Base-by-base conservation (phyloP, 2,329 filamentous ascomycete genomes). In the Colletotrichum tropicale region DNA sequence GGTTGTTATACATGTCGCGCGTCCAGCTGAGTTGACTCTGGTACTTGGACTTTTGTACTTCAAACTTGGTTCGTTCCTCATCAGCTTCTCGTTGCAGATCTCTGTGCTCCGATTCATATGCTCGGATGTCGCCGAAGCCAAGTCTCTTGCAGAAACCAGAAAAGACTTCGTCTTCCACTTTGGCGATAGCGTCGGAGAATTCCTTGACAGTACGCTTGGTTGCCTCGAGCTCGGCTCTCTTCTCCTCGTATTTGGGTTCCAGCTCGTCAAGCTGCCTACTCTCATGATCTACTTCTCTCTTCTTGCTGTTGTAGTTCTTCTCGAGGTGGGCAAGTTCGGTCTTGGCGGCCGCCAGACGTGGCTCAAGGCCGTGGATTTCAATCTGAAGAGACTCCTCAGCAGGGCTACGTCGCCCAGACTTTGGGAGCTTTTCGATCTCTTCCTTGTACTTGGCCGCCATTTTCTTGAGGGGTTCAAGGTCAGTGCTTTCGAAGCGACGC, bases 31-130 rank as follows among this genome's bases (percentile, higher is more conserved):
- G 84, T 64, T 88, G 88, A 79, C 87, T 91, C 76, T 94, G 90
- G 34, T 98, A 87, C 56, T 93, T 92, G 80, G 95, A 93, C 82
- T 93, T 94, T 82, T 99, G 97, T 6, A 94, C 93, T 71, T 94
- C 94, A 80, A 98, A 98, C 78, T 96, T 93, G 69, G 94, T 93
- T 77, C 95, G 95, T 87, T 96, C 96, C 84, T 97, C 93, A 1
- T 93, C 93, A 60, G 95, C 94, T 83, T 98, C 95, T 83, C 98
- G 95, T 84, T 98, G 96, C 65, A 98, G 88, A 56, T 94, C 96
- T 65, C 97, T 96, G 85, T 98, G 97, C 79, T 98, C 96, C 30
- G 94, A 94, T 83, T 98, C 96, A 81, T 98, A 99, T 74, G 95
- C 94, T 74, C 96, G 94, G 78, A 99, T 98, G 80, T 98, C 94